Base-by-base conservation (phyloP, 176 grass and related monocot genomes). In the sorghum (Sorghum bicolor) region DNA sequence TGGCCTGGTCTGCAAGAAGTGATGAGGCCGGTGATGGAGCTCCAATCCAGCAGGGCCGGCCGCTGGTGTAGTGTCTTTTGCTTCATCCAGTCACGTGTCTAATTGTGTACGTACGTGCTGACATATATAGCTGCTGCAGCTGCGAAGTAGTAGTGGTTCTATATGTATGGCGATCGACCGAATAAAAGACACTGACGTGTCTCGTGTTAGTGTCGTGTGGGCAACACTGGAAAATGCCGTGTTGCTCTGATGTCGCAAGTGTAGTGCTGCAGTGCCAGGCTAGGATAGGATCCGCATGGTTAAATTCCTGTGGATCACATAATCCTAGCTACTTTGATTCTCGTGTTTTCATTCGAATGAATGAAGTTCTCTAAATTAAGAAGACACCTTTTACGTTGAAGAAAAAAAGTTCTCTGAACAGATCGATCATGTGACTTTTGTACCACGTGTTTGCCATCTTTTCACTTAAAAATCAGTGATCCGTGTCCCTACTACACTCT, bases 1-100 rank as follows among this genome's bases (percentile, higher is more conserved):
- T 55, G 89, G 89, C n/a, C 70, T 91, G 25, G 81, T 91, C 64
- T 91, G 85, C 85, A 87, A 80, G 85, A 91, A 91, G 75, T 91
- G 62, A 91, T 0, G 1, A 1, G 15, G 15, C n/a, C n/a, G 19
- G 25, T 6, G 39, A 11, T 3, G 33, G 24, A 66, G 45, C 10
- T 47, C 71, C 44, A 47, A 47, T 47, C 14, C 44, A 47, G 44
- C 44, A 47, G 44, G 44, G 47, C 36, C 36, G 17, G 29, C 65
- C 22, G 37, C 22, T 82, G 48, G 31, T 77, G 15, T 80, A 47
- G 77, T 67, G 16, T 29, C n/a, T 67, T 48, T 45, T 77, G 55
- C 48, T 32, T 84, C 44, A 58, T 67, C n/a, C n/a, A n/a, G n/a
- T 39, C 57, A 8, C 30, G n/a, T 83, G 30, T 5, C 48, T 47